Evolutionary conservation across 2,329 filamentous ascomycete genomes (phyloP).

Genomic region (Colletotrichum higginsianum): DNA sequence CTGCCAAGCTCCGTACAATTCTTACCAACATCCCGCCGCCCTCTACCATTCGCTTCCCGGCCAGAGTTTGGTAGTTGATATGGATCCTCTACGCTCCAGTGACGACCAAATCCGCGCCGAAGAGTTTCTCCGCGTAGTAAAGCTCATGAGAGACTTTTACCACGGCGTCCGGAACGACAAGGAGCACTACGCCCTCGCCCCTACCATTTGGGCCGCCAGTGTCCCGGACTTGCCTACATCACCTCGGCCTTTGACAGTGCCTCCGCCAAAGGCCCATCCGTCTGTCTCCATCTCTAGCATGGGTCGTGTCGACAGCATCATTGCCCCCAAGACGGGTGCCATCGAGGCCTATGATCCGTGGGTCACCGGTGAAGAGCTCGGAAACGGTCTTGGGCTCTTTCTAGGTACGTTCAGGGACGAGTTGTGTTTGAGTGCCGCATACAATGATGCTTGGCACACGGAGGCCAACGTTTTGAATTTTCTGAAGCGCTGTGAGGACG

Average conservation of each 20-base stretch:
- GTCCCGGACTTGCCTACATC: conserved; percentile 40
- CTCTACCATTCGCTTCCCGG: conserved; percentile 52
- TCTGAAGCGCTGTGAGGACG: conserved; percentile 43
- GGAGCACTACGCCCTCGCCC: conserved; percentile 48
- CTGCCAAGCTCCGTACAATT: conserved; percentile 47
- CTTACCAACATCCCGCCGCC: conserved; percentile 45
- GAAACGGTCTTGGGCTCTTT: conserved; percentile 56
- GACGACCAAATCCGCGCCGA: conserved; percentile 11
- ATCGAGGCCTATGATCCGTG: conserved; percentile 55
- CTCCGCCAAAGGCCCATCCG: conserved; percentile 46
- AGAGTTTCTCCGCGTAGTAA: conserved; percentile 47
- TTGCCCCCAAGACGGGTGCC: conserved; percentile 46
- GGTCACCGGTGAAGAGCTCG: conserved; percentile 62
- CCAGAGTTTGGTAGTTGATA: conserved; percentile 47
- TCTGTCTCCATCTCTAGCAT: conserved; percentile 54
- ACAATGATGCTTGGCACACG: conserved; percentile 60
- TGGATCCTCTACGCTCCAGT: conserved; percentile 40
- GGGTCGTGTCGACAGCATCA: conserved; percentile 53
- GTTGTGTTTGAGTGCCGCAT: conserved; percentile 57
- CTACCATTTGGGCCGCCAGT: conserved; percentile 44
- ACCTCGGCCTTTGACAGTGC: conserved; percentile 43
- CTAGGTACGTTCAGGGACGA: conserved; percentile 55
- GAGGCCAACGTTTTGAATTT: conserved; percentile 43
- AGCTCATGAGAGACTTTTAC: conserved; percentile 49
- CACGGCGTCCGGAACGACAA: conserved; percentile 48